Evolutionary conservation across 345 rosid species (phyloP), one percentile per base, ranked within the genome.

Genomic region (Kandelia obovata): DNA sequence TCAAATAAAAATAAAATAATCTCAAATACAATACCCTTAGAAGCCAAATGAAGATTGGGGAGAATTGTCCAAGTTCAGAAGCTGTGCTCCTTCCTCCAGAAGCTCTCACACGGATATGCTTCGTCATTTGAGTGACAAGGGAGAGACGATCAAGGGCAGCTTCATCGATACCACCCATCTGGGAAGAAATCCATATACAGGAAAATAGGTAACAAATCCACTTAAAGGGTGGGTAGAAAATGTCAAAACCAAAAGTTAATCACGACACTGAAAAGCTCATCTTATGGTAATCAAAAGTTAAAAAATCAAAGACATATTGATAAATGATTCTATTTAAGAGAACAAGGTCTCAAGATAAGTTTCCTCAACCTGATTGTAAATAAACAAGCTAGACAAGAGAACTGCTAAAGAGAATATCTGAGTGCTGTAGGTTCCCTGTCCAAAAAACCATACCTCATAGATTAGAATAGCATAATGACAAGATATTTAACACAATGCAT

Each of bases 151-250:
- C 97, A 25, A 92, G 87, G 43, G 99, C 87, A 77, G 99, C 86
- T 84, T 90, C 99, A 75, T 92, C 99, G 67, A 96, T 92, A 62
- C 96, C 97, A 68, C 97, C 97, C 98, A 92, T 92, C 98, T 92
- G 75, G 52, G 49, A 9, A 69, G 37, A 53, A 70, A 63, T 26
- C 53, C 11, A 61, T 57, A 25, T 59, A 52, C 15, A 64, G 61
- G 62, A 9, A 26, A 67, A 61, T 30, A 26, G 43, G 11, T 3
- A 19, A n/a, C 58, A 53, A 30, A 6, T 53, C 57, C 26, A 9
- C 25, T n/a, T 6, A 23, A 19, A 34, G 37, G 8, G 37, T 7
- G 9, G 37, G 9, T 19, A n/a, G 8, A 27, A 35, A 43, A 46
- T 57, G 25, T 61, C n/a, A 69, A 25, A 32, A 35, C 23, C 6